Evolutionary conservation across 441 rosid species (phyloP).

Genomic region (Corymbia citriodora): DNA sequence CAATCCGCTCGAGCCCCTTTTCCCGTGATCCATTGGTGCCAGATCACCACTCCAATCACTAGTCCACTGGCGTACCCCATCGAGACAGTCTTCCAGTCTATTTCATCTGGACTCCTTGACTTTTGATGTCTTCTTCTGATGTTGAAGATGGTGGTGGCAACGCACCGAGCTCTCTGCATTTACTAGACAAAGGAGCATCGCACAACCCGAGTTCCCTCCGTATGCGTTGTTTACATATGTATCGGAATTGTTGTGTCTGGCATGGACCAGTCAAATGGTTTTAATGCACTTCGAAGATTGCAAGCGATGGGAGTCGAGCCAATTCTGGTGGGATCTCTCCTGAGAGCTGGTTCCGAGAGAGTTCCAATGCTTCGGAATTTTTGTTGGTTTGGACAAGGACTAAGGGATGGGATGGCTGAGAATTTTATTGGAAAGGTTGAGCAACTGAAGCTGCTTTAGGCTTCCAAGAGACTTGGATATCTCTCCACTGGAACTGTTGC

Average conservation of each 20-base stretch:
- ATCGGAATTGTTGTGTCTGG: neutral
- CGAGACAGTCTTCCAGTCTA: neutral
- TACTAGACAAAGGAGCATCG: neutral
- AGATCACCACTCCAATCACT: neutral
- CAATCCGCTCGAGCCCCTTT: neutral
- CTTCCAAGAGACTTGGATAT: neutral
- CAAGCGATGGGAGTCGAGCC: neutral
- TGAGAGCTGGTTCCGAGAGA: neutral
- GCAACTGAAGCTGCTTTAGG: neutral
- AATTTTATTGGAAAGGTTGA: constrained; percentile 1
- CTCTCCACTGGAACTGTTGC: neutral
- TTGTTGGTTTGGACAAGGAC: neutral
- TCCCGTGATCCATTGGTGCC: neutral
- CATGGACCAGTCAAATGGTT: neutral
- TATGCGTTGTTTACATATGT: neutral
- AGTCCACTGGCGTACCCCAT: neutral
- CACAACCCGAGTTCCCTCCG: neutral
- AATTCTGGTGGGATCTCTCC: neutral
- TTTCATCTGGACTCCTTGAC: neutral
- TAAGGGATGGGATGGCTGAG: neutral
- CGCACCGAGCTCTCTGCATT: neutral
- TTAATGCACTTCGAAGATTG: neutral
- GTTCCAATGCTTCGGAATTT: neutral
- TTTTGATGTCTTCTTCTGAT: neutral
- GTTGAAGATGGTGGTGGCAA: neutral